Evolutionary conservation across 768 basidiomycete genomes (phyloP).

Genomic region (Amanita fuliginea): DNA sequence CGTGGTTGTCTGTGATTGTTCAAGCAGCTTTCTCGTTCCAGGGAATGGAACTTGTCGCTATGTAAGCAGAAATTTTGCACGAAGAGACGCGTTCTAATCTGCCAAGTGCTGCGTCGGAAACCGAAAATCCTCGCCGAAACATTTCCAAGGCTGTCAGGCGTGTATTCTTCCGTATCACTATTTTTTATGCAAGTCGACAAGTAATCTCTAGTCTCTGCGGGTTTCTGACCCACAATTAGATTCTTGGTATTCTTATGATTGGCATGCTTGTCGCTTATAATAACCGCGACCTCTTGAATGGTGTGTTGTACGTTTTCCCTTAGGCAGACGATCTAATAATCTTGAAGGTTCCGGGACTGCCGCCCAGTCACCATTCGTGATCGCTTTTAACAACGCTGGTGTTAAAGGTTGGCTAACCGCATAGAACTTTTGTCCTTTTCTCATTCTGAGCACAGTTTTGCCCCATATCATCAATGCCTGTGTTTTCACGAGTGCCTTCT

Average conservation of each 20-base stretch:
- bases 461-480: constrained; percentile 64
- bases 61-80: constrained; percentile 25
- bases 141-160: constrained; percentile 66
- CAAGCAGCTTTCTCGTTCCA: constrained; percentile 67
- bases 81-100: constrained; percentile 2
- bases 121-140: constrained; percentile 66
- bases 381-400: constrained; percentile 65
- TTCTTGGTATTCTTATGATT: constrained; percentile 61
- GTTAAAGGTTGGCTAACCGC: constrained; percentile 36
- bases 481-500: constrained; percentile 64
- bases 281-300: constrained; percentile 38
- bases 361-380: constrained; percentile 77
- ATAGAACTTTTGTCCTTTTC: not conserved
- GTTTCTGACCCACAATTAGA: constrained; percentile 20
- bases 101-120: constrained; percentile 64
- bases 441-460: constrained; percentile 24
- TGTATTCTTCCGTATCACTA: constrained; percentile 70
- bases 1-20: constrained; percentile 30
- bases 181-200: constrained; percentile 54
- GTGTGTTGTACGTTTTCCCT: constrained; percentile 10
- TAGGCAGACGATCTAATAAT: not conserved
- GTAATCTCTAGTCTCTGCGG: not conserved
- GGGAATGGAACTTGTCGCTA: constrained; percentile 65
- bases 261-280: constrained; percentile 73
- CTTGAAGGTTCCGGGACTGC: constrained; percentile 41